Base-by-base conservation (phyloP, 257 asterid species). In the Linaria vulgaris region DNA sequence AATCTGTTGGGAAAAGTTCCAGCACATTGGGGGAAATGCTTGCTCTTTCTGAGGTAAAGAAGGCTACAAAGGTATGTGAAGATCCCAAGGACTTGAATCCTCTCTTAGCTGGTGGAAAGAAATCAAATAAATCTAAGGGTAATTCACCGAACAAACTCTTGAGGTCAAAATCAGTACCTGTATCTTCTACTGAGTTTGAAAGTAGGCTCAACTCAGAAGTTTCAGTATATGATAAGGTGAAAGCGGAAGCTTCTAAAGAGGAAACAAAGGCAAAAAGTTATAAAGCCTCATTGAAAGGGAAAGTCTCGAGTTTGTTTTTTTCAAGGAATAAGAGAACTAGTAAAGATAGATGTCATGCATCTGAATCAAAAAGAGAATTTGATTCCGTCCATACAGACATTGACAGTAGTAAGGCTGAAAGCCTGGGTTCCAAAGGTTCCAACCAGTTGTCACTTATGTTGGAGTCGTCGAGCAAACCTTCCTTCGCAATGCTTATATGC, bases 1-100 rank as follows among this genome's bases (percentile, higher is more conserved):
- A 83, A 70, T 86, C 60, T 59, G 66, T 78, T 24, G 62, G 78
- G 21, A 80, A 86, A 82, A 86, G 90, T 79, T 84, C 95, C 34
- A 94, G 86, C 68, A 90, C 99, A 24, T 80, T 94, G 79, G 99
- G 97, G 27, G 99, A 88, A 64, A 90, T 94, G 99, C 97, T 94
- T 67, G 91, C 99, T 37, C 96, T 94, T 69, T 94, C 96, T 14
- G 97, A 90, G 64, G 65, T 79, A 38, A 94, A 86, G 76, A 83
- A 77, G 61, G 59, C 80, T 27, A 60, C 64, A 23, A 39, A 56
- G 64, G 66, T 61, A 23, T 76, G 60, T 71, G 85, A 80, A 69
- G 90, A 79, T 64, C n/a, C 71, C 5, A 72, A 63, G 68, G 67
- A 47, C 39, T 72, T 81, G 57, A 79, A 44, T 55, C 65, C 75